These are phyloP conservation scores for Colletotrichum sojae DNA, from an alignment of 2,329 filamentous ascomycete species.

Conservation along the genomic window DNA sequence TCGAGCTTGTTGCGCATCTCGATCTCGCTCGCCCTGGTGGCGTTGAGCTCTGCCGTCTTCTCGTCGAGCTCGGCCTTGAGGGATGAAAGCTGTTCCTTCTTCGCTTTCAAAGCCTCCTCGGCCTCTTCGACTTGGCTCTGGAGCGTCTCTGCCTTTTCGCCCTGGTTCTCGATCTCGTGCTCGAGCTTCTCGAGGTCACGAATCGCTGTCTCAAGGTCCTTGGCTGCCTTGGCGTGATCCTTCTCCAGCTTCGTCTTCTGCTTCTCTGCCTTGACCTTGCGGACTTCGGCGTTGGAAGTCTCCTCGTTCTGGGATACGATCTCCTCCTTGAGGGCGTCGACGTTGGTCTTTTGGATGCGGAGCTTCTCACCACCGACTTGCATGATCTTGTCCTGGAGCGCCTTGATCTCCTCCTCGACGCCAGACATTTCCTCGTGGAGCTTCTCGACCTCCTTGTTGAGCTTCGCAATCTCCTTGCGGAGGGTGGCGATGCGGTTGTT, in stretches of 20 bases:
- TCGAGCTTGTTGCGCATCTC: slow-evolving; percentile 99
- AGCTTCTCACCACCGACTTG: slow-evolving; percentile 95
- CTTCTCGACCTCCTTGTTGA: slow-evolving; percentile 84
- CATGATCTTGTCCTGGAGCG: slow-evolving; percentile 97
- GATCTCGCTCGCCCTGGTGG: slow-evolving; percentile 90
- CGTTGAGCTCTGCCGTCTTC: slow-evolving; percentile 88
- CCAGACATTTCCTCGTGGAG: slow-evolving; percentile 88
- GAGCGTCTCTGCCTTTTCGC: slow-evolving; percentile 80
- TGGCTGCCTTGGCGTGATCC: slow-evolving; percentile 81
- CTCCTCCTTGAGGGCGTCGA: slow-evolving; percentile 89
- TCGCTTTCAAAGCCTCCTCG: slow-evolving; percentile 81
- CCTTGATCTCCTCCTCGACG: slow-evolving; percentile 93
- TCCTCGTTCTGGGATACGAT: slow-evolving; percentile 86
- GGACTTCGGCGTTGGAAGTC: slow-evolving; percentile 87
- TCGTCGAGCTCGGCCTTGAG: slow-evolving; percentile 90
- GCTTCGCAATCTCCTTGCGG: slow-evolving; percentile 81
- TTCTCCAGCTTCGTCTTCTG: slow-evolving; percentile 89
- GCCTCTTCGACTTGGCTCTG: slow-evolving; percentile 84
- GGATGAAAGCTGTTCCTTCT: slow-evolving; percentile 83
- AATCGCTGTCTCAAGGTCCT: slow-evolving; percentile 81
- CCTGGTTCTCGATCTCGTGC: slow-evolving; percentile 83
- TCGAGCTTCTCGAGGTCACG: slow-evolving; percentile 84
- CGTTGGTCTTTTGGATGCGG: slow-evolving; percentile 89
- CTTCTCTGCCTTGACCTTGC: slow-evolving; percentile 94
- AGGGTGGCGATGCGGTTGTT: slow-evolving; percentile 80